Evolutionary conservation across 345 rosid species (phyloP).

Genomic region (Hevea brasiliensis): DNA sequence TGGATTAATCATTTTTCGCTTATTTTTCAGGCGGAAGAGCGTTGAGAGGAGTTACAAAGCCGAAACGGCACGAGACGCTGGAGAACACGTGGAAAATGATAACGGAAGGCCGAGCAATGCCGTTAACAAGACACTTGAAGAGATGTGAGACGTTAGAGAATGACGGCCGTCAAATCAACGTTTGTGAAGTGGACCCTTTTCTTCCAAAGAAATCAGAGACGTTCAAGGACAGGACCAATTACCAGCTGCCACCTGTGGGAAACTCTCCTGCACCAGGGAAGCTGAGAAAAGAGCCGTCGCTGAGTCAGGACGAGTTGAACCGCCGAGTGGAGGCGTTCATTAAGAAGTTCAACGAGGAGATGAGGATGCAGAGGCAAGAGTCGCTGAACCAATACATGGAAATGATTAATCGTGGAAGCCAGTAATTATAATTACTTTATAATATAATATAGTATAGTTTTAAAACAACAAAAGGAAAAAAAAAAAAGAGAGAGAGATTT

Average conservation of each 20-base stretch:
- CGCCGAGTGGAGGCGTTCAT: conserved; percentile 82
- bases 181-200: conserved; percentile 5
- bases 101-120: conserved; percentile 65
- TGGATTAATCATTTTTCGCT: not conserved
- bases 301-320: conserved; percentile 86
- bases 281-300: conserved; percentile 60
- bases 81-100: conserved; percentile 84
- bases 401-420: conserved; percentile 39
- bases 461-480: not conserved
- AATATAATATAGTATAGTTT: no score
- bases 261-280: conserved; percentile 33
- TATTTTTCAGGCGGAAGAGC: conserved; percentile 36
- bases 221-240: conserved; percentile 64
- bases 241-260: conserved; percentile 26
- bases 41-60: conserved; percentile 50
- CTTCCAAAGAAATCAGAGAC: conserved; percentile 60
- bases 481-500: not conserved
- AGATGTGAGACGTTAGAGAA: conserved; percentile 48
- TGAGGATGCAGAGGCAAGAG: conserved; percentile 83
- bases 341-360: conserved; percentile 74
- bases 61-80: conserved; percentile 58
- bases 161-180: conserved; percentile 16
- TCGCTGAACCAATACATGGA: conserved; percentile 62
- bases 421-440: not conserved
- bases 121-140: conserved; percentile 61